Evolutionary conservation across 768 basidiomycete genomes (phyloP), one percentile per base, ranked within the genome.

Genomic region (Porphyrellus cyaneotinctus): DNA sequence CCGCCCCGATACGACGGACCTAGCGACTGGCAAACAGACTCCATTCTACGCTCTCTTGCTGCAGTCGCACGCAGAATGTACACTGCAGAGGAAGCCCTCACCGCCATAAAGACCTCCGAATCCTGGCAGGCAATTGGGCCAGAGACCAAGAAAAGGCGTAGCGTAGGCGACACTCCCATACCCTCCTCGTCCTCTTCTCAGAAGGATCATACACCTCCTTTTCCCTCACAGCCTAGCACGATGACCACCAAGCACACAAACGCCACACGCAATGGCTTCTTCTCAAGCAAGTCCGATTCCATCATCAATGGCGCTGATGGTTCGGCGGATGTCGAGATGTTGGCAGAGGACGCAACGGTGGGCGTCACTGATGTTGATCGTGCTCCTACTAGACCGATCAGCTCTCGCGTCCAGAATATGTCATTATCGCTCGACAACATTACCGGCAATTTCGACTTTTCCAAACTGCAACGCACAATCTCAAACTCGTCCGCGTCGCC

Each of bases 1-100:
- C 67, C 73, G 54, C 81, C 82, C 30, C 72, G 72, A 45, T 83
- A 82, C 64, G 70, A 77, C 62, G 84, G 83, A 1, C 80, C 80
- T 6, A 53, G 70, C 47, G 76, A 82, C 67, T 80, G 76, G 78
- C 78, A 82, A 59, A 83, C 79, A 20, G 80, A 83, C 49, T 72
- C 74, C 56, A 81, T 85, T 60, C 66, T 80, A 31, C 76, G 77
- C 50, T 78, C 77, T 14, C 72, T 85, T 57, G 68, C 71, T 24
- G 73, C 71, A 28, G 70, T 85, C 46, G 78, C 78, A 3, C 70
- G 74, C 35, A 72, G 83, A 58, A 79, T 83, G 77, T 75, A 76
- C 62, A 70, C 72, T 26, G 83, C 84, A 14, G 84, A 84, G 57
- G 76, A 78, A 10, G 59, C 68, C 2, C 63, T 80, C 12, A 61